Evolutionary conservation across 768 basidiomycete species (phyloP).

Genomic region (Boletus insuetus): DNA sequence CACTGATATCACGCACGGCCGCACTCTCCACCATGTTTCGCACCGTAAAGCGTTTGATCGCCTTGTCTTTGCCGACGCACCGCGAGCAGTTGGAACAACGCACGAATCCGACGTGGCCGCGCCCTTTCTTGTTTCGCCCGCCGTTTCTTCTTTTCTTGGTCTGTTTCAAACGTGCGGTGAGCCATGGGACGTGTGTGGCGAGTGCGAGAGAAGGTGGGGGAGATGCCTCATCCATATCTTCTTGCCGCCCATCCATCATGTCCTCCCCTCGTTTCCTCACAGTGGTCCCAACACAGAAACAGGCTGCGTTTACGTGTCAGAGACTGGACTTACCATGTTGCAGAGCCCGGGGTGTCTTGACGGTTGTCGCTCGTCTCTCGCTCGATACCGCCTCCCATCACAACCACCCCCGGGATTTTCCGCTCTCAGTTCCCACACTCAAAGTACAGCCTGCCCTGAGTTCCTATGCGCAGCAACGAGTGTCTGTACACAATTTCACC

Average conservation of each 20-base stretch:
- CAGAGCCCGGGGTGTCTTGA: constrained; percentile 23
- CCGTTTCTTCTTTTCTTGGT: constrained; percentile 99
- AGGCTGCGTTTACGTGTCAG: not conserved
- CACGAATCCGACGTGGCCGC: constrained; percentile 92
- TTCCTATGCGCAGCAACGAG: no score
- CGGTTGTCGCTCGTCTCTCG: constrained; percentile 16
- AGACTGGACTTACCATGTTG: constrained; percentile 30
- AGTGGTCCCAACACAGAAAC: not conserved
- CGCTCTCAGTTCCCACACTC: constrained; percentile 20
- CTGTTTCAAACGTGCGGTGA: constrained; percentile 38
- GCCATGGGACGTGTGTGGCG: not conserved
- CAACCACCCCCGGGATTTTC: constrained; percentile 18
- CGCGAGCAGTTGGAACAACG: constrained; percentile 99
- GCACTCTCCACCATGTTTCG: constrained; percentile 99
- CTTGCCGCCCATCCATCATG: constrained; percentile 6
- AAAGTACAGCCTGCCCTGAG: constrained; percentile 27
- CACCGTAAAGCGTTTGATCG: constrained; percentile 99
- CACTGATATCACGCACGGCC: constrained; percentile 94
- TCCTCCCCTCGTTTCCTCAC: not conserved
- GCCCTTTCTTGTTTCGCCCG: constrained; percentile 99
- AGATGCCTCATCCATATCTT: constrained; percentile 7
- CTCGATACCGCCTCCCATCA: constrained; percentile 6
- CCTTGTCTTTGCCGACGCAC: constrained; percentile 98
- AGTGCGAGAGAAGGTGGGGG: not conserved
- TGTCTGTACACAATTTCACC: not conserved